Evolutionary conservation across 2,329 filamentous ascomycete genomes (phyloP), one percentile per base, ranked within the genome.

Genomic region (Botrytis paeoniae): DNA sequence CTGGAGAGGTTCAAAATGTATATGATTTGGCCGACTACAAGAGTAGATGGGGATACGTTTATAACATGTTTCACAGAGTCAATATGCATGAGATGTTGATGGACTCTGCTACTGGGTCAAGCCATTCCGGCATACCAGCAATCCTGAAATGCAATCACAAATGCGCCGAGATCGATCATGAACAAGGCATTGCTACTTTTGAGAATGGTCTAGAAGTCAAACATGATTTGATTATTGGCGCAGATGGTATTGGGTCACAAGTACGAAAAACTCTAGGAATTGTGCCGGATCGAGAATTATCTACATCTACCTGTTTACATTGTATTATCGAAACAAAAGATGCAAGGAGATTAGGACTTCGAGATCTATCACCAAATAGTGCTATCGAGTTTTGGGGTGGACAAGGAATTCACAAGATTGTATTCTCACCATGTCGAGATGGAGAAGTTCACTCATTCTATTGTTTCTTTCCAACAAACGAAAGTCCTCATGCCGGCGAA

Each of bases 1-100:
- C 89, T 1, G 91, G 91, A 0, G 87, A 92, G 81, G 86, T 88
- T 0, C 85, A 89, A 37, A 91, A 86, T 76, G 87, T 90, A 0
- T 92, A 91, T 76, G 86, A 88, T 76, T 81, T 93, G 29, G 85
- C 82, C 18, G 90, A 92, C 78, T 92, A 92, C 73, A 86, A 92
- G 80, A 79, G 88, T 81, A 84, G 83, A 71, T 92, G 89, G 89
- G 70, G 57, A 54, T 72, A 80, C 72, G 84, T 87, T 0, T 91
- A 91, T 80, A 89, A 92, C 78, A 92, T 89, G 78, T 92, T 92
- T 76, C 90, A 92, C 78, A 84, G 90, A 0, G 88, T 91, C 77
- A 86, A 91, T 75, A 92, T 92, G 90, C 90, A 92, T 76, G 79
- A 83, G 10, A 91, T 92, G 89, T 80, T 92, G 37, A 89, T 86